Percentiles rank a stretch among this genome's conserved stretches.
These are phyloP conservation scores for Aurantiochytrium sp. DNA, from an alignment of 108 stramenopile genomes.

Conservation along the genomic window DNA sequence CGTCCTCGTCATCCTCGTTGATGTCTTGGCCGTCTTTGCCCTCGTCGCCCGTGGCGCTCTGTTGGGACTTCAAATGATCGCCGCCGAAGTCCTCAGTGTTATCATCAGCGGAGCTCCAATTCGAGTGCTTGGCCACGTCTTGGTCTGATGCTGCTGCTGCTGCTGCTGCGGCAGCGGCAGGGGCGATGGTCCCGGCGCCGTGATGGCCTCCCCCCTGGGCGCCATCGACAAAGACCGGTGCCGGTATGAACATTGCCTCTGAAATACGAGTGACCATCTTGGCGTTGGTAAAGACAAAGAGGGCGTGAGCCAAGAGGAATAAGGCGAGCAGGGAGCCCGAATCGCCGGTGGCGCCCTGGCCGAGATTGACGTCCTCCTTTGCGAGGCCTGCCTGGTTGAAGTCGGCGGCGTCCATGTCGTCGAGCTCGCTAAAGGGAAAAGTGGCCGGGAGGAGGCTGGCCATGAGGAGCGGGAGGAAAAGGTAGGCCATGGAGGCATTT, in stretches of 20 bases:
- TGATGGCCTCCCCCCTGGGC: too few species aligned
- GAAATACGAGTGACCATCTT: neutral
- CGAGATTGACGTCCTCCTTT: neutral
- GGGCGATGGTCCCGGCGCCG: too few species aligned
- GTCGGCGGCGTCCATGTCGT: neutral
- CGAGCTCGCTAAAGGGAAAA: neutral
- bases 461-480: neutral
- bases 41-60: too few species aligned
- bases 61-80: too few species aligned
- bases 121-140: neutral
- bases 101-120: neutral
- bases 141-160: neutral
- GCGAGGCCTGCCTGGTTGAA: neutral
- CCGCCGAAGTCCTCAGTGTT: neutral
- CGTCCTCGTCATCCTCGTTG: neutral
- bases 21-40: too few species aligned
- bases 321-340: neutral
- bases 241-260: neutral
- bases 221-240: neutral
- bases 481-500: neutral
- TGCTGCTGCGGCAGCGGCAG: neutral
- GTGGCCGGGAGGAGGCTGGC: neutral
- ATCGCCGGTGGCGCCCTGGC: neutral
- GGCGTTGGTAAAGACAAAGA: neutral
- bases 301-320: neutral